Base-by-base conservation (phyloP, 78 protist genomes). In the Monosiga brevicollis region DNA sequence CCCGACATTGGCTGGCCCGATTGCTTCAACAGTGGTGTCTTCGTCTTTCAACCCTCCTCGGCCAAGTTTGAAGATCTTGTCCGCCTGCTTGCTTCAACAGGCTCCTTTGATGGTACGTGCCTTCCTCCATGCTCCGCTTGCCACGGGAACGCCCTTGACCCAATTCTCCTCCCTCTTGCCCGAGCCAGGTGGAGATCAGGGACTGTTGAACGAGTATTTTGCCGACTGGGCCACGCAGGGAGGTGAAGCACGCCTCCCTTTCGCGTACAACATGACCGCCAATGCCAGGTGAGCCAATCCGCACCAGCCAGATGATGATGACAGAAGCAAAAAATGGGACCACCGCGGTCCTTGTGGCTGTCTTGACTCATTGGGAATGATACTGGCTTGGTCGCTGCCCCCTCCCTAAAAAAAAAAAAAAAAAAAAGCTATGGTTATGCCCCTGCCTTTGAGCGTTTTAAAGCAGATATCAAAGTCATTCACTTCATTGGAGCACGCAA, bases 1-100 rank as follows among this genome's bases (percentile, higher is more conserved):
- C 89, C 89, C 43, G 89, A 86, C 79, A 36, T 86, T 3, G 88
- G 88, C 54, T 86, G 89, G 86, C 85, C 86, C 25, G 89, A 86
- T 26, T 81, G 84, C 82, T 86, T 86, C 78, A 86, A 86, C 85
- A 76, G 86, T 49, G 89, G 89, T 0, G 86, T 86, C 40, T 76
- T 86, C 2, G 89, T 86, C 38, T 80, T 78, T 73, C 76, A 42
- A 25, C 88, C 88, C 41, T 42, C 74, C 25, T 11, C 23, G 10
- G 73, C 38, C 35, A 86, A 83, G 25, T 86, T 73, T 42, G 34
- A 42, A 29, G 40, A 34, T 1, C 84, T 86, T 2, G 34, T 40
- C 36, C 24, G 32, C 23, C 42, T 73, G 29, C 42, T 83, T 10
- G 42, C 3, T n/a, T 40, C 36, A 32, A 6, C 20, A 0, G 87